Base-by-base conservation (phyloP, 2,329 filamentous ascomycete species). In the Claviceps humidiphila region DNA sequence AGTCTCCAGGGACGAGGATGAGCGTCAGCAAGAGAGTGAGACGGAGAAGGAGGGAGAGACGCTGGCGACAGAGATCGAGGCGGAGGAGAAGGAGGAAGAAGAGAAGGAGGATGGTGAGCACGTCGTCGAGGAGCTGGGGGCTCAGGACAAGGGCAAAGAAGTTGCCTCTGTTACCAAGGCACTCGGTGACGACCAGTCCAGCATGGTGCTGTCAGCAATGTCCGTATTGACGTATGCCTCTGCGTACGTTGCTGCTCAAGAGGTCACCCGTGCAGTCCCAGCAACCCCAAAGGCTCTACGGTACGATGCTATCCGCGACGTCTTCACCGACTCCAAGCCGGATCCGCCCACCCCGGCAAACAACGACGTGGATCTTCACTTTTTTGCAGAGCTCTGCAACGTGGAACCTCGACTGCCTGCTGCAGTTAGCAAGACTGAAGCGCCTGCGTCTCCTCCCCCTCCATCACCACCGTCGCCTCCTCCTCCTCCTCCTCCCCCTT, bases 241-340 rank as follows among this genome's bases (percentile, higher is more conserved):
- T 20, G 64, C 64, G 22, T 66, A 60, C 53, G 56, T 65, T 9
- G 60, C 61, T 47, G 63, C 64, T 11, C 58, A 64, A 50, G 60
- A 63, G 39, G 52, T 56, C 7, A 60, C 56, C 14, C 62, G 61
- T 49, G 56, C 56, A 4, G 56, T 60, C 5, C 58, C 59, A 16
- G 56, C 62, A 30, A 57, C 59, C 2, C 58, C 65, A 2, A 67
- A 67, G 53, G 60, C 59, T 30, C 63, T 63, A 50, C 63, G 63
- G 48, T 68, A 68, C 49, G 66, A 68, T 55, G 66, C 66, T n/a
- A 67, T 68, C 50, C 64, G 66, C n/a, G 70, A 72, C 53, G 65
- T 72, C 34, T 72, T 72, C 55, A 67, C 66, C 13, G 61, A 67
- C 51, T 62, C 65, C 7, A 67, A 64, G 52, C 66, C 68, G 20